Evolutionary conservation across 2,329 filamentous ascomycete species (phyloP).

Genomic region (Parastagonospora avenae): DNA sequence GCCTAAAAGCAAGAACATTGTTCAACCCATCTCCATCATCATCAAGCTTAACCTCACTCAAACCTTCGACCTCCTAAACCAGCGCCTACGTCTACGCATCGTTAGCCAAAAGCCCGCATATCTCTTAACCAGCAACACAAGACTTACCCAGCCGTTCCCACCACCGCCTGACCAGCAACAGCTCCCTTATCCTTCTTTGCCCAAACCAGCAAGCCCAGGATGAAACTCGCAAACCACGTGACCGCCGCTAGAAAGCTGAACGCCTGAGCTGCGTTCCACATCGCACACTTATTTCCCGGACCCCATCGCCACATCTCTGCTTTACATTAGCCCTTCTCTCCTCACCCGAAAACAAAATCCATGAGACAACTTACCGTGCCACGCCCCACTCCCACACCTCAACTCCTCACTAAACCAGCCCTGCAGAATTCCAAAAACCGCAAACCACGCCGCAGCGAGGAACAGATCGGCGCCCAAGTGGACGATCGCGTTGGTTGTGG

Average conservation of each 20-base stretch:
- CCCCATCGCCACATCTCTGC: conserved; percentile 46
- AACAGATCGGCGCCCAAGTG: conserved; percentile 73
- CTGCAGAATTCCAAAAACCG: conserved; percentile 46
- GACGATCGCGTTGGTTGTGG: conserved; percentile 67
- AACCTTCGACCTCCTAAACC: neutral
- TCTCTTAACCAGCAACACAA: neutral
- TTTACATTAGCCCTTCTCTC: conserved; percentile 58
- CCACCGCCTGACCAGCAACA: neutral
- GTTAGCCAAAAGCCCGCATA: neutral
- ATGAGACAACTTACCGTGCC: neutral
- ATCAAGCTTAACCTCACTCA: neutral
- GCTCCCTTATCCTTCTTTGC: neutral
- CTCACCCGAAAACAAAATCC: no score
- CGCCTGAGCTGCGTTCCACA: conserved; percentile 72
- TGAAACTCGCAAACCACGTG: conserved; percentile 67
- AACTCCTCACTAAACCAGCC: conserved; percentile 24
- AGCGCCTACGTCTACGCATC: neutral
- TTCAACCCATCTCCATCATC: no score
- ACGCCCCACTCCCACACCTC: conserved; percentile 21
- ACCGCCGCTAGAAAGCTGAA: conserved; percentile 74
- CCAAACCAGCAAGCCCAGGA: conserved; percentile 13
- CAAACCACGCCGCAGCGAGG: conserved; percentile 71
- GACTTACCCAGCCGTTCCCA: neutral
- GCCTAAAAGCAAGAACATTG: no score
- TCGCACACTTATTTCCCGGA: conserved; percentile 59